Conservation (phyloP, 352 stramenopile species). For the Aphanomyces euteiches region DNA sequence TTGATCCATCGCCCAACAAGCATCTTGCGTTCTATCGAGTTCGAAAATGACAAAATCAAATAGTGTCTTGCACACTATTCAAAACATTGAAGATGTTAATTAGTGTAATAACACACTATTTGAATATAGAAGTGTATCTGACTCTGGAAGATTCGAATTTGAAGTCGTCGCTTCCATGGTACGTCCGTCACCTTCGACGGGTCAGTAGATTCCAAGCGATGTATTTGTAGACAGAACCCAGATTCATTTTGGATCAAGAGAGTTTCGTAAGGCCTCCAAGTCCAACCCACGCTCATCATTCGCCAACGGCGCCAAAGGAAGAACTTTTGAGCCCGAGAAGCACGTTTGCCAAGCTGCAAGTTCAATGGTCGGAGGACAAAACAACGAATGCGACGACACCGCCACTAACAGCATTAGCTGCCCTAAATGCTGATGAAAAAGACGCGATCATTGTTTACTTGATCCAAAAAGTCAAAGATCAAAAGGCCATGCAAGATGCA, state of each 20-base stretch:
- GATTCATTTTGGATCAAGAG: not conserved
- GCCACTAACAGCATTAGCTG: slow-evolving; percentile 5
- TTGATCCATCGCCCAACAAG: no score
- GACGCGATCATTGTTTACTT: slow-evolving; percentile 28
- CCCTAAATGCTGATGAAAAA: slow-evolving; percentile 19
- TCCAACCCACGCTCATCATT: not conserved
- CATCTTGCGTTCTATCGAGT: no score
- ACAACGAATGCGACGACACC: not conserved
- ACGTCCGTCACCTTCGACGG: no score
- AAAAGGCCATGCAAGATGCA: slow-evolving; percentile 28
- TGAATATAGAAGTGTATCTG: no score
- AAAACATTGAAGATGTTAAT: no score
- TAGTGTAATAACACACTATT: no score
- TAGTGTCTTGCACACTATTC: no score
- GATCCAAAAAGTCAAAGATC: slow-evolving; percentile 26
- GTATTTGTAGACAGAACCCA: no score
- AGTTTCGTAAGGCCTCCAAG: not conserved
- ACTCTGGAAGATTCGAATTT: no score
- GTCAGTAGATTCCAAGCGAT: no score
- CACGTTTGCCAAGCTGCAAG: slow-evolving; percentile 7
- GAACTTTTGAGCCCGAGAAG: not conserved
- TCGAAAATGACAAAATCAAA: no score
- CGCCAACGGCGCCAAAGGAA: not conserved
- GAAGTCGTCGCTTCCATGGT: no score
- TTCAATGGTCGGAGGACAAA: slow-evolving; percentile 1